Evolutionary conservation across 2,329 filamentous ascomycete species (phyloP).

Genomic region (Drechslerella coelobrocha): DNA sequence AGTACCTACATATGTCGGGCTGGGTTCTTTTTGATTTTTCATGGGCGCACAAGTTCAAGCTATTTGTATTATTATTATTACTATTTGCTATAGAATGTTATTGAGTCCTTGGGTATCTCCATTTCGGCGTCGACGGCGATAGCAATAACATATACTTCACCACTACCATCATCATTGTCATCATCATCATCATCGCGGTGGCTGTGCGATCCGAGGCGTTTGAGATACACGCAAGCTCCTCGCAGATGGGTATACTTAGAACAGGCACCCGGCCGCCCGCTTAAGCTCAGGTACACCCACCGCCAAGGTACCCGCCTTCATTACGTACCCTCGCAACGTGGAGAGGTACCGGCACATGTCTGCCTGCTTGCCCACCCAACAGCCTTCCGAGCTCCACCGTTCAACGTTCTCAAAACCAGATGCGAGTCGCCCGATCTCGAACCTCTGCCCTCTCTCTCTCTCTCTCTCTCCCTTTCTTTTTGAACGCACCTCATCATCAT

Average conservation of each 20-base stretch:
- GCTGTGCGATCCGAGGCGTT: neutral
- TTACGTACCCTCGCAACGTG: neutral
- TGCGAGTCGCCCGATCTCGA: slow-evolving; percentile 25
- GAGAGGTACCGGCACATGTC: neutral
- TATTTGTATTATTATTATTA: too few species aligned
- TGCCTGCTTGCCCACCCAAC: neutral
- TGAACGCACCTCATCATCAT: neutral
- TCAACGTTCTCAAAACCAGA: slow-evolving; percentile 21
- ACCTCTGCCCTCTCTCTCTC: neutral
- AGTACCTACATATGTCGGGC: too few species aligned
- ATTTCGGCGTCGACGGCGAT: too few species aligned
- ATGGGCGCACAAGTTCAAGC: too few species aligned
- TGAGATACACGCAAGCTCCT: neutral
- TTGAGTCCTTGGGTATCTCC: too few species aligned
- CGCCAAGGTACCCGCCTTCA: neutral
- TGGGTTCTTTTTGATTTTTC: too few species aligned
- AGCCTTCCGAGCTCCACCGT: neutral
- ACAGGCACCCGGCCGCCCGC: neutral
- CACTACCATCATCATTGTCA: too few species aligned
- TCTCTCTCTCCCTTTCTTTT: neutral
- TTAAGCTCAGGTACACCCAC: too few species aligned
- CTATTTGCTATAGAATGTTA: too few species aligned
- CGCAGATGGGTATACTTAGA: neutral
- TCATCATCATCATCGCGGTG: too few species aligned
- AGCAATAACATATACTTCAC: too few species aligned